Conservation (phyloP, 345 rosid genomes). For the Euphorbia tirucalli region DNA sequence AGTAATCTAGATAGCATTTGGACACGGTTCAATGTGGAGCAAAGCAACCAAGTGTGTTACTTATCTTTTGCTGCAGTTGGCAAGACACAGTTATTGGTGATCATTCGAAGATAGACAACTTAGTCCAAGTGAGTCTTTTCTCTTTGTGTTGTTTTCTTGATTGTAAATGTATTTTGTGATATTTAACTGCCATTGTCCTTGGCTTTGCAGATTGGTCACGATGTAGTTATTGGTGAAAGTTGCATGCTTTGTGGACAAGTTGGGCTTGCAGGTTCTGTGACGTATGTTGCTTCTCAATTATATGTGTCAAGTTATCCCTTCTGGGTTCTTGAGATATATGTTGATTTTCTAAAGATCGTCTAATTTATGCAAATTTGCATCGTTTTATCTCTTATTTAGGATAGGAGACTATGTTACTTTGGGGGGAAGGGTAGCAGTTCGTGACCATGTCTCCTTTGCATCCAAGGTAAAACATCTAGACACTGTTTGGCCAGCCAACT, state of each 20-base stretch:
- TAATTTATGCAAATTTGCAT: neutral
- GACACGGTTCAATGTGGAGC: conserved; percentile 8
- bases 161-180: neutral
- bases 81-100: conserved; percentile 75
- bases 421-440: conserved; percentile 69
- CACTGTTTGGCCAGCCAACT: too few species aligned
- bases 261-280: conserved; percentile 83
- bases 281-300: conserved; percentile 40
- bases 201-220: conserved; percentile 67
- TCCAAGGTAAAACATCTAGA: too few species aligned
- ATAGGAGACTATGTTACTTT: conserved; percentile 66
- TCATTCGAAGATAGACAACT: conserved; percentile 76
- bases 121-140: conserved; percentile 58
- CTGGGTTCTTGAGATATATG: too few species aligned
- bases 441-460: conserved; percentile 62
- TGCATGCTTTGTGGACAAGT: conserved; percentile 90
- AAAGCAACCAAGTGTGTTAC: neutral
- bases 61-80: conserved; percentile 61
- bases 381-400: conserved; percentile 30
- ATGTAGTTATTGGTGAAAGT: conserved; percentile 62
- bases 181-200: conserved; percentile 12
- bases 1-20: too few species aligned
- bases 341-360: neutral
- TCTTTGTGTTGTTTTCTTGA: conserved; percentile 12
- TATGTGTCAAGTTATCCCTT: too few species aligned